Evolutionary conservation across 2,329 filamentous ascomycete genomes (phyloP), one percentile per base, ranked within the genome.

Genomic region (Xylariaceae sp.): DNA sequence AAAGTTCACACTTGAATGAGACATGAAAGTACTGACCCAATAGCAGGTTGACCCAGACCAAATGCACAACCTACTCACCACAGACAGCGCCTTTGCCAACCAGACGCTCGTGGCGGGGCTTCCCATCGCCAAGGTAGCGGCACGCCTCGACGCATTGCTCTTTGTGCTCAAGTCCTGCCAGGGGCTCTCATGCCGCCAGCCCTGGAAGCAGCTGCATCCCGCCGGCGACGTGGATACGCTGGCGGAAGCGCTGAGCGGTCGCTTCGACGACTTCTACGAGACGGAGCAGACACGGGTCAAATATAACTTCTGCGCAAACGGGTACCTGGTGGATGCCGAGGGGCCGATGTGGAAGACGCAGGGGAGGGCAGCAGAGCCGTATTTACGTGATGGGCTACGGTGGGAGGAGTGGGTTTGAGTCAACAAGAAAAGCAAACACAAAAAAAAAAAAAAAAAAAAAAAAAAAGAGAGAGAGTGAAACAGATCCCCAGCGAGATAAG

Each of bases 81-180:
- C 47, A 19, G 6, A 47, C 12, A 5, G 19, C 5, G 32, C 47
- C 2, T 2, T 27, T 1, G 12, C 35, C 7, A 39, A 42, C 35
- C 8, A 37, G 3, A 40, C 11, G n/a, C 50, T 57, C 48, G 6
- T 57, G 31, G 58, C 59, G 4, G 57, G 54, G 1, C 45, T 50
- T 40, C 56, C 57, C 1, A 50, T 71, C 1, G 43, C 60, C 1
- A 70, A 71, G 49, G 64, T 77, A 2, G 61, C 73, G 9, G 61
- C 66, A 2, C 71, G 74, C 27, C 69, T 80, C 0, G 76, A 80
- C 51, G 71, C 77, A 0, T 67, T 80, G 1, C 68, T 79, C n/a
- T 67, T 80, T 47, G 73, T 79, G 0, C 68, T 77, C 3, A 80
- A 80, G 62, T 76, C 76, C 3, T 80, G 78, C 64, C 71, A 73